A percentile compares a stretch with the other conserved stretches of the same genome.
These are phyloP conservation scores for Candida montana DNA, from an alignment of 805 yeast genomes.

Conservation along the genomic window DNA sequence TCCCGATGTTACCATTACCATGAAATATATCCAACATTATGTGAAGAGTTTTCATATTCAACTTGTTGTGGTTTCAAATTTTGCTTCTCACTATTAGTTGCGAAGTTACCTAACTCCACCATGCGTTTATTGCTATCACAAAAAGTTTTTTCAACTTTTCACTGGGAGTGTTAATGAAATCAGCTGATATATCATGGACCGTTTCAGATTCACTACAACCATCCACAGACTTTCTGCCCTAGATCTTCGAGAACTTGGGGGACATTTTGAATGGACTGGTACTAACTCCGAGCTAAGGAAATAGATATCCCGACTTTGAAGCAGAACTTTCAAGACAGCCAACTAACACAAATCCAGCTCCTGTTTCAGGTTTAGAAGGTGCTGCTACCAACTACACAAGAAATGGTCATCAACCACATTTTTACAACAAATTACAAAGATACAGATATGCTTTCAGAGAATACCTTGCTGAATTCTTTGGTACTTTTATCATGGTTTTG, in stretches of 20 bases:
- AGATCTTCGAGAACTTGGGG: not conserved
- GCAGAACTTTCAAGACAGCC: not conserved
- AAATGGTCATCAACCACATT: slow-evolving; percentile 10
- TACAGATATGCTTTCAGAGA: slow-evolving; percentile 34
- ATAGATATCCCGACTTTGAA: not conserved
- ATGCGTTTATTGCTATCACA: no score
- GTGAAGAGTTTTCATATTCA: no score
- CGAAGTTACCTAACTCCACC: no score
- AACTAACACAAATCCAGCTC: slow-evolving; percentile 19
- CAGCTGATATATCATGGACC: not conserved
- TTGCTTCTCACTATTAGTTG: no score
- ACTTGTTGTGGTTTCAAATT: no score
- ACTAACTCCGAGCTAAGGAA: not conserved
- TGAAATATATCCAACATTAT: no score
- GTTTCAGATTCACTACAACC: not conserved
- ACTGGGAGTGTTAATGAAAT: no score
- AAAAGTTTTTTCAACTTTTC: no score
- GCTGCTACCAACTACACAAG: slow-evolving; percentile 20
- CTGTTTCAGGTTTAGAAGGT: slow-evolving; percentile 25
- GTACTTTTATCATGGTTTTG: slow-evolving; percentile 40
- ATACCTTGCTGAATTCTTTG: slow-evolving; percentile 47
- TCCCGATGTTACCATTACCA: no score
- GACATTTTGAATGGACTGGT: not conserved
- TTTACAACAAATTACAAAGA: slow-evolving; percentile 21
- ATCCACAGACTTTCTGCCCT: not conserved